Percentiles rank a stretch among this genome's conserved stretches.
phyloP scores from a whole-genome alignment of 2,329 filamentous ascomycete genomes.

The Aspergillus sergii region DNA sequence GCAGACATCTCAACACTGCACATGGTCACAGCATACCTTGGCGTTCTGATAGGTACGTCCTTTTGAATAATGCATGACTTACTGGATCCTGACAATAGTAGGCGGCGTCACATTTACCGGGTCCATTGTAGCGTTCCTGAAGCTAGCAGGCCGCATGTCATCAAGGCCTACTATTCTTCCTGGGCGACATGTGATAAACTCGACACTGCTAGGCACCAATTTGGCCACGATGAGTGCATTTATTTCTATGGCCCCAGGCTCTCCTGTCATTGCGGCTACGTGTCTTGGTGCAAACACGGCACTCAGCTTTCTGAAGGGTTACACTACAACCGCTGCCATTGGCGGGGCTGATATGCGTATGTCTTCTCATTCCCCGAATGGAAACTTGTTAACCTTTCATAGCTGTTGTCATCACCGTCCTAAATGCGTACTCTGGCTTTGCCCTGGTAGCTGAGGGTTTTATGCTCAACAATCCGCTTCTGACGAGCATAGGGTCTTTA shows the following conservation, averaged over 20 bases:
- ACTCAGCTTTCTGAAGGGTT: conserved; percentile 83
- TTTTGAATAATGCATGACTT: conserved; percentile 25
- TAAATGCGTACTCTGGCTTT: conserved; percentile 90
- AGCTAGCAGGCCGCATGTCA: conserved; percentile 80
- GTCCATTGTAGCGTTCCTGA: conserved; percentile 85
- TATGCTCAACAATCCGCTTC: conserved; percentile 84
- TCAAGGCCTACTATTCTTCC: conserved; percentile 73
- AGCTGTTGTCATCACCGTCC: conserved; percentile 82
- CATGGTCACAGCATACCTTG: conserved; percentile 82
- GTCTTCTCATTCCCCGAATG: conserved; percentile 9
- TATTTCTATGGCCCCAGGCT: conserved; percentile 76
- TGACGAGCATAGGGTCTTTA: conserved; percentile 82
- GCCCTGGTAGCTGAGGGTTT: conserved; percentile 87
- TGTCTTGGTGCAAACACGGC: conserved; percentile 75
- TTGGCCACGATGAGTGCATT: conserved; percentile 83
- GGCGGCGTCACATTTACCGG: conserved; percentile 86
- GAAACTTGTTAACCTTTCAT: conserved; percentile 27
- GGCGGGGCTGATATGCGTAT: conserved; percentile 88
- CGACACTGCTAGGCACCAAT: conserved; percentile 73
- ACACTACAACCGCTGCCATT: conserved; percentile 83
- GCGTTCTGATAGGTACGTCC: conserved; percentile 70
- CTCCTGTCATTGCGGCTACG: conserved; percentile 75
- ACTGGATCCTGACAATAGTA: conserved; percentile 11
- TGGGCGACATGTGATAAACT: conserved; percentile 75
- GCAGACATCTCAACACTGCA: conserved; percentile 74